Evolutionary conservation across 1,284 basidiomycete species (phyloP).

Genomic region (Clitocybe nebularis): DNA sequence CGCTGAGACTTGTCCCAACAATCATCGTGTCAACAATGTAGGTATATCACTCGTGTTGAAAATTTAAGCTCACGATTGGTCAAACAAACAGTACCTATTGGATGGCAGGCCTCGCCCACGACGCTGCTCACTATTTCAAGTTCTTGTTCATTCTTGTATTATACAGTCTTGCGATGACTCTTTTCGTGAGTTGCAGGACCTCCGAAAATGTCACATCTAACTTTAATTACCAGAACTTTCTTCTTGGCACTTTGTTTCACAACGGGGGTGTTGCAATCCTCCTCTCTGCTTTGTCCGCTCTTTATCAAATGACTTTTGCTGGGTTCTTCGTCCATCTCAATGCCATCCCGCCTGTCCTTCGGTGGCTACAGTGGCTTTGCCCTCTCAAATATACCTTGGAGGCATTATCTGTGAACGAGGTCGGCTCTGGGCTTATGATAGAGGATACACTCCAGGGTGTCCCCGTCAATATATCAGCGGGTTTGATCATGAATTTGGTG

Average conservation of each 20-base stretch:
- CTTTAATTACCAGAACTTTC: constrained; percentile 75
- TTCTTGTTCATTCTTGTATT: constrained; percentile 75
- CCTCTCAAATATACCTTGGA: constrained; percentile 75
- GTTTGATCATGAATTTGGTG: constrained; percentile 78
- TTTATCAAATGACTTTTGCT: constrained; percentile 84
- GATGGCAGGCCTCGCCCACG: constrained; percentile 82
- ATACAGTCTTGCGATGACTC: constrained; percentile 78
- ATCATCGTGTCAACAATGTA: constrained; percentile 80
- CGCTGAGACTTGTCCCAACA: constrained; percentile 80
- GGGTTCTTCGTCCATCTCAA: constrained; percentile 83
- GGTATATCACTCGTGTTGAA: constrained; percentile 17
- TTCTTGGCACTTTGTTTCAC: constrained; percentile 74
- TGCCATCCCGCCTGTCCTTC: constrained; percentile 76
- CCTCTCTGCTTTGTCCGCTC: constrained; percentile 67
- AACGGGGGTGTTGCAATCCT: constrained; percentile 90
- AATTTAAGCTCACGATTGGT: constrained; percentile 4
- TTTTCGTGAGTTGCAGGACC: constrained; percentile 79
- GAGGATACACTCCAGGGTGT: constrained; percentile 78
- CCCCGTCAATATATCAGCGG: constrained; percentile 73
- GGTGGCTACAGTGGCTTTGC: constrained; percentile 84
- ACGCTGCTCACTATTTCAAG: constrained; percentile 76
- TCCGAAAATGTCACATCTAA: no score
- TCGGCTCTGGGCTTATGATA: constrained; percentile 81
- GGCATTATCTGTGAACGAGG: constrained; percentile 85
- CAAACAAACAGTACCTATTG: constrained; percentile 67